Conservation (phyloP, 164 flowering plant species). For the Tinospora cordifolia region DNA sequence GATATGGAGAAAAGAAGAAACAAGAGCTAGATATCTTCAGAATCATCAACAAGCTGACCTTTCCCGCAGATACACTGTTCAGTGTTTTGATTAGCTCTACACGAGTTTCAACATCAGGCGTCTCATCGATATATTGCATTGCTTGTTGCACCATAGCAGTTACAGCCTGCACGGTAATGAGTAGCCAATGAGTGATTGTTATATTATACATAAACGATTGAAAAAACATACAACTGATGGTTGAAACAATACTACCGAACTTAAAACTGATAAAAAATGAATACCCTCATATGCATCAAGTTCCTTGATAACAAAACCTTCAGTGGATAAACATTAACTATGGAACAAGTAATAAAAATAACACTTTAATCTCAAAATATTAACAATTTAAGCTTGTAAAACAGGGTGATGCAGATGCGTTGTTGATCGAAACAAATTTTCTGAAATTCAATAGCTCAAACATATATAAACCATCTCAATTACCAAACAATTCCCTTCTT, state of each 20-base stretch:
- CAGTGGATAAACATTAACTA: background rate
- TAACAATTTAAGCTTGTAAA: background rate
- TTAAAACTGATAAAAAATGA: too few relatives aligned
- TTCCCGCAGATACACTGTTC: conserved; percentile 89
- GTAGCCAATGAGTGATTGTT: background rate
- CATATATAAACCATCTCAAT: too few relatives aligned
- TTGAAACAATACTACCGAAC: background rate
- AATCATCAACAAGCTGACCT: conserved; percentile 37
- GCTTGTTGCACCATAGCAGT: conserved; percentile 97
- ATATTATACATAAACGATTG: background rate
- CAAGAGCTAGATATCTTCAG: background rate
- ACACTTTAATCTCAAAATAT: background rate
- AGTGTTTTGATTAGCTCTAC: conserved; percentile 85
- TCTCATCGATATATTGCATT: conserved; percentile 87
- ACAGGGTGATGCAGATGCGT: too few relatives aligned
- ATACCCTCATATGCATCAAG: background rate
- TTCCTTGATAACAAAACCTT: background rate
- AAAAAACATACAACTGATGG: background rate
- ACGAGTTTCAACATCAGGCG: conserved; percentile 83
- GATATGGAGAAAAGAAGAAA: background rate
- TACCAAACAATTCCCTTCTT: too few relatives aligned
- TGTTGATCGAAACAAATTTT: too few relatives aligned
- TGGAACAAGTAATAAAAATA: background rate
- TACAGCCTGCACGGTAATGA: conserved; percentile 50
- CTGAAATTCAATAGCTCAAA: too few relatives aligned